Evolutionary conservation across 805 yeast genomes (phyloP), one percentile per base, ranked within the genome.

Genomic region (Phaffomyces thermotolerans): DNA sequence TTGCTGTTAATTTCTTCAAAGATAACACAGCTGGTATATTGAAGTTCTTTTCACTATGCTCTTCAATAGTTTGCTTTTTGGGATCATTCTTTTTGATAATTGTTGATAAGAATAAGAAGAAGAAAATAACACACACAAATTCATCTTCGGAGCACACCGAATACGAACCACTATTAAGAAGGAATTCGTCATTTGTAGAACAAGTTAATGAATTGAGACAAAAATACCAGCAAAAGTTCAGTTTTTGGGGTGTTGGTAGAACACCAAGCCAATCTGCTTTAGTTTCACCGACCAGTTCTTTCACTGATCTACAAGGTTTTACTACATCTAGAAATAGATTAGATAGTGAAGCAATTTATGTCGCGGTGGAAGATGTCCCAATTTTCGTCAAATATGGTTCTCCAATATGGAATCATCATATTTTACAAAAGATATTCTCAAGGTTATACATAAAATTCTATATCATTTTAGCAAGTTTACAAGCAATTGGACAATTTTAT

Each of bases 401-500:
- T 8, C 62, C 60, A 32, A 43, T 58, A 1, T 56, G 60, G 60
- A 53, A 55, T 34, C 53, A 55, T 36, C 50, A 55, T 15, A 48
- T 56, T 9, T 33, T 56, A 9, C 45, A 56, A 37, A 43, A 54
- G 8, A 52, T 58, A 20, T 36, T 34, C 8, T 47, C 54, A 9
- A 42, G 58, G 22, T 32, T 63, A 2, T 84, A 79, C 45, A 48
- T 79, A 17, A 62, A 71, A 8, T 81, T 78, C 50, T 80, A 69
- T 51, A 37, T 76, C 7, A 67, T 78, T n/a, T 65, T 81, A 22
- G 76, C 84, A 0, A 59, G 75, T 6, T 62, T 76, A 36, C 75
- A 81, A 55, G 81, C 86, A 1, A 66, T 79, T 36, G 85, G 89
- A 4, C 90, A 83, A 57, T 74, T 77, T 60, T 84, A 83, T 56